Evolutionary conservation across 805 yeast species (phyloP).

Genomic region (Yarrowia deformans): DNA sequence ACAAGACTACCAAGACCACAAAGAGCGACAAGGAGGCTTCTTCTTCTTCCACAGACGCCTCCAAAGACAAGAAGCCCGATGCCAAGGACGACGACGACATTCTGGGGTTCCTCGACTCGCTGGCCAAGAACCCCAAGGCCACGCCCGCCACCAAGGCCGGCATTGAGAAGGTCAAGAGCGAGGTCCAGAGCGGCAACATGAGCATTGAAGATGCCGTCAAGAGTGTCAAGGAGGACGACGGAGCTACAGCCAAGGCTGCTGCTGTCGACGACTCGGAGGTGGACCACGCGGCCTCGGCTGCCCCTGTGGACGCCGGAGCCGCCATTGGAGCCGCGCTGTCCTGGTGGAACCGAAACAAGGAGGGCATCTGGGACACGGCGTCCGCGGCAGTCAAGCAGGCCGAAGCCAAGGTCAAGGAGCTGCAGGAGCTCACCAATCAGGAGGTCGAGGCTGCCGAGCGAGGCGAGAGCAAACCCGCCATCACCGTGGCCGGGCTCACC

Average conservation of each 20-base stretch:
- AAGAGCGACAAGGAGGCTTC: conserved; percentile 43
- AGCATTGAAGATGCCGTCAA: conserved; percentile 24
- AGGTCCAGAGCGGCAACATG: conserved; percentile 36
- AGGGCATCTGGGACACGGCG: conserved; percentile 54
- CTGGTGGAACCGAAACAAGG: conserved; percentile 52
- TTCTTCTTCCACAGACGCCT: conserved; percentile 37
- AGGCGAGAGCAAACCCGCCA: conserved; percentile 37
- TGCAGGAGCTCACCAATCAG: conserved; percentile 45
- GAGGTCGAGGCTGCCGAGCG: conserved; percentile 45
- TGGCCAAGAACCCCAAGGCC: conserved; percentile 47
- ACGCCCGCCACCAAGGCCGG: conserved; percentile 23
- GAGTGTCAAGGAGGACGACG: conserved; percentile 21
- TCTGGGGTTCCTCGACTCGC: conserved; percentile 54
- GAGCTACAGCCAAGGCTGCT: not conserved
- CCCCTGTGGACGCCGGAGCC: conserved; percentile 42
- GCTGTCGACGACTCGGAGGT: not conserved
- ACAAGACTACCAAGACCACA: conserved; percentile 34
- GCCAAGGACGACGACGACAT: conserved; percentile 51
- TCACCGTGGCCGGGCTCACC: conserved; percentile 44
- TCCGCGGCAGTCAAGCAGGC: conserved; percentile 54
- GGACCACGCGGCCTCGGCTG: conserved; percentile 16
- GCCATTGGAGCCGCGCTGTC: conserved; percentile 49
- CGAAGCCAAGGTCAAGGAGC: conserved; percentile 53
- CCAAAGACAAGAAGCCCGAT: not conserved
- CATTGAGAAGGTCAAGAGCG: conserved; percentile 25